Conservation (phyloP, 2,329 filamentous ascomycete genomes). For the Hymenoscyphus fraxineus region DNA sequence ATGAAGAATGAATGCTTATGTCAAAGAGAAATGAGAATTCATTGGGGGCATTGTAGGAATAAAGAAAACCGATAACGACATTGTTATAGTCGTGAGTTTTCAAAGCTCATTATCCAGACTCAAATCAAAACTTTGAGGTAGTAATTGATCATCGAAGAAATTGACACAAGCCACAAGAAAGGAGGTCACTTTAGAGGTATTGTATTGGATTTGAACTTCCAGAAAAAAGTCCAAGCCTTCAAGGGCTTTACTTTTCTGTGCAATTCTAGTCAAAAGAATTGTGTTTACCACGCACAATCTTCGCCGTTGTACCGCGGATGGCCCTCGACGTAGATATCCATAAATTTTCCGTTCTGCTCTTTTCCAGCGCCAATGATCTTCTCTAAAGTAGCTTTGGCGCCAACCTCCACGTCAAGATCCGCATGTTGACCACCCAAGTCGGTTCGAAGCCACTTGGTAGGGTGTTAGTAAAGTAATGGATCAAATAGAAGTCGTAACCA, state of each 20-base stretch:
- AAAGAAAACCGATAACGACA: not conserved
- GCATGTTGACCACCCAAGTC: slow-evolving; percentile 41
- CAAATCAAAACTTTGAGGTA: not conserved
- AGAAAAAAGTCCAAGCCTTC: too few species aligned
- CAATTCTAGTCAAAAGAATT: not conserved
- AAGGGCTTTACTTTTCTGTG: too few species aligned
- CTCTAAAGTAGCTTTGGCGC: slow-evolving; percentile 34
- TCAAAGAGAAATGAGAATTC: not conserved
- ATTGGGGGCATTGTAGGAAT: not conserved
- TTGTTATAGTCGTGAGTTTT: not conserved
- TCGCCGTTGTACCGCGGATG: not conserved
- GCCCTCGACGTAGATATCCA: slow-evolving; percentile 13
- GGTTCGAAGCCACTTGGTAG: slow-evolving; percentile 41
- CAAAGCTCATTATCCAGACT: not conserved
- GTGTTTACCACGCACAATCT: not conserved
- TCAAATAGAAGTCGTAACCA: not conserved
- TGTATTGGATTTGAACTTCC: too few species aligned
- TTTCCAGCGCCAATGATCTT: slow-evolving; percentile 43
- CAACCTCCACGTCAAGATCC: slow-evolving; percentile 40
- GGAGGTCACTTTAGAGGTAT: too few species aligned
- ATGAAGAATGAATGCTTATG: not conserved
- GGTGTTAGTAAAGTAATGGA: not conserved
- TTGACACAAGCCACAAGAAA: too few species aligned
- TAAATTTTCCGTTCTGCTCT: slow-evolving; percentile 48
- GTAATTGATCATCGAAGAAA: too few species aligned